A percentile compares a stretch with the other conserved stretches of the same genome.
phyloP scores from a whole-genome alignment of 805 yeast species.

The Martiniozyma abietophila region DNA sequence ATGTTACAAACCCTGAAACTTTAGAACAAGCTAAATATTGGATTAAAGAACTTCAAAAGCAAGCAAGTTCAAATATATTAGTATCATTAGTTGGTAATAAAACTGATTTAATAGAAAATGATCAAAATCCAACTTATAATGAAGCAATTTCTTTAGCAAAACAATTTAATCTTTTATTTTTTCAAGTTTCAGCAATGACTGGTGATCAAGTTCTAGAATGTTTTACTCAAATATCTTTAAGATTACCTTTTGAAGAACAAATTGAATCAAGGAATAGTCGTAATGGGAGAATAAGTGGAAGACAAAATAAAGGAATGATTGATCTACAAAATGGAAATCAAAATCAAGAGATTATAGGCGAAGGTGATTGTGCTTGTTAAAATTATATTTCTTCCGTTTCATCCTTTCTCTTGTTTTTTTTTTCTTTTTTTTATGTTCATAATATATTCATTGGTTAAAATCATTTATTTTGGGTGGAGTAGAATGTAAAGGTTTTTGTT shows the following conservation, averaged over 20 bases:
- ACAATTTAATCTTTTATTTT: conserved; percentile 40
- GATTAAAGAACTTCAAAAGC: conserved; percentile 75
- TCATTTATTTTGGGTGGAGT: no score
- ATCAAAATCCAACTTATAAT: conserved; percentile 29
- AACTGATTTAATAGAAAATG: conserved; percentile 46
- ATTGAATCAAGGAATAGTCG: conserved; percentile 3
- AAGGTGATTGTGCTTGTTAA: conserved; percentile 26
- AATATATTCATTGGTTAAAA: no score
- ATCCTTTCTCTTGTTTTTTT: neutral
- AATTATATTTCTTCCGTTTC: neutral
- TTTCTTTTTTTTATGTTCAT: no score
- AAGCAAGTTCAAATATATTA: conserved; percentile 61
- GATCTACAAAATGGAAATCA: conserved; percentile 23
- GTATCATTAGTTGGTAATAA: conserved; percentile 83
- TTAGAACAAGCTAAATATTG: conserved; percentile 63
- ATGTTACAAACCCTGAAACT: conserved; percentile 61
- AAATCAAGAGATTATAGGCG: conserved; percentile 13
- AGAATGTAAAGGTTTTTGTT: no score
- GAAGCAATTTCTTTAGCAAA: conserved; percentile 45
- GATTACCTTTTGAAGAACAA: conserved; percentile 29
- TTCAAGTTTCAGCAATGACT: conserved; percentile 52
- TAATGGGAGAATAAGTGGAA: conserved; percentile 5
- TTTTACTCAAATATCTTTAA: conserved; percentile 42
- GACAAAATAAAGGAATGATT: conserved; percentile 21
- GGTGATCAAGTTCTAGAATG: conserved; percentile 41